Base-by-base conservation (phyloP, 768 basidiomycete species). In the Bullera alba region DNA sequence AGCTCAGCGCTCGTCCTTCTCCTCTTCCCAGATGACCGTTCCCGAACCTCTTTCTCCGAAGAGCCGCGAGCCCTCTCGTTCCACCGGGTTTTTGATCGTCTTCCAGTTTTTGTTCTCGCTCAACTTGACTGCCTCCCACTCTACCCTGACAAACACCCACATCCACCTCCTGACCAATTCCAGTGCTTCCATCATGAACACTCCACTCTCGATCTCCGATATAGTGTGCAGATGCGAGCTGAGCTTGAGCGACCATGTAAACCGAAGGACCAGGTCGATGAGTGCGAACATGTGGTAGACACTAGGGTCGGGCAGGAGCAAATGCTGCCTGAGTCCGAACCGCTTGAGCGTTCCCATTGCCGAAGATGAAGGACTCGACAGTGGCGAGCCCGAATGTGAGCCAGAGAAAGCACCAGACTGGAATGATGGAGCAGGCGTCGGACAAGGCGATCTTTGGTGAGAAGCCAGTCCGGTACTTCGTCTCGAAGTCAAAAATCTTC, bases 81-180 rank as follows among this genome's bases (percentile, higher is more conserved):
- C 37, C 12, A 21, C 19, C 37, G 19, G 22, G 28, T 7, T 21
- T 19, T 19, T 43, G 6, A 14, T 21, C 25, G 43, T 38, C 15
- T 45, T 48, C 38, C 53, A 59, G 21, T 57, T 53, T n/a, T 52
- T 50, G 28, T 46, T 60, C 34, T 71, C 65, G 10, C 74, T 71
- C 63, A 76, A 77, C 73, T 81, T 87, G 43, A 89, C 81, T 7
- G 83, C 79, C 74, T 97, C 93, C 95, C 93, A 99, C 74, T 99
- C 95, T 35, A 97, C 81, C 30, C 95, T 81, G 56, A 97, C 73
- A 73, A 95, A 97, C 23, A 95, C 90, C 95, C 95, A 99, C 76
- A 96, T 79, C 95, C 95, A 99, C 61, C 95, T 75, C 56, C 95
- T 78, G 29, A 89, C 67, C 26, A 99, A 74, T 74, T 97, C 95